A percentile compares a stretch with the other conserved stretches of the same genome.
Evolutionary conservation across 257 asterid species (phyloP).

Genomic region (Nicotiana tabacum): DNA sequence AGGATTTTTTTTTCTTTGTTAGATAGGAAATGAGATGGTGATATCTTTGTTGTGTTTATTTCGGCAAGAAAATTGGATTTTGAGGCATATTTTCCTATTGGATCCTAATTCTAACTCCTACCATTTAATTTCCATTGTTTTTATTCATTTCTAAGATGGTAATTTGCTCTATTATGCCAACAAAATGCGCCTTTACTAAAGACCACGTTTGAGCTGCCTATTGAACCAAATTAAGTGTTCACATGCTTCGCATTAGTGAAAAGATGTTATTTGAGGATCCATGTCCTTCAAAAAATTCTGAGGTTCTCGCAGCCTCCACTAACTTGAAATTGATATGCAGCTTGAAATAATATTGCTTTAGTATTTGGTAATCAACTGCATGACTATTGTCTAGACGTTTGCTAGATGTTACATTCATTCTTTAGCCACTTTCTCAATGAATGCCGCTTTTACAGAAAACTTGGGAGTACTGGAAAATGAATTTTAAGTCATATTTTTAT

Average conservation of each 20-base stretch:
- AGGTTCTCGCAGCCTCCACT: neutral
- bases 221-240: neutral
- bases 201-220: neutral
- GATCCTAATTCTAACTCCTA: neutral
- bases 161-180: neutral
- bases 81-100: neutral
- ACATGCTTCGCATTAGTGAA: neutral
- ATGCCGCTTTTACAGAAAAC: neutral
- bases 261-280: neutral
- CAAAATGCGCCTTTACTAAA: neutral
- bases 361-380: neutral
- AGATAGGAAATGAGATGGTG: neutral
- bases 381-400: neutral
- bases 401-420: neutral
- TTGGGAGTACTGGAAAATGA: neutral
- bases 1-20: neutral
- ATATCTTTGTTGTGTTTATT: neutral
- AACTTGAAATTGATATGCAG: neutral
- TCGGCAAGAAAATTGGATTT: neutral
- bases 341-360: neutral
- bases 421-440: neutral
- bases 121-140: neutral
- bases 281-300: neutral
- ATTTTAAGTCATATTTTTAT: neutral
- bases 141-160: neutral